Base-by-base conservation (phyloP, 2,329 filamentous ascomycete species). In the Pochonia chlamydosporia region DNA sequence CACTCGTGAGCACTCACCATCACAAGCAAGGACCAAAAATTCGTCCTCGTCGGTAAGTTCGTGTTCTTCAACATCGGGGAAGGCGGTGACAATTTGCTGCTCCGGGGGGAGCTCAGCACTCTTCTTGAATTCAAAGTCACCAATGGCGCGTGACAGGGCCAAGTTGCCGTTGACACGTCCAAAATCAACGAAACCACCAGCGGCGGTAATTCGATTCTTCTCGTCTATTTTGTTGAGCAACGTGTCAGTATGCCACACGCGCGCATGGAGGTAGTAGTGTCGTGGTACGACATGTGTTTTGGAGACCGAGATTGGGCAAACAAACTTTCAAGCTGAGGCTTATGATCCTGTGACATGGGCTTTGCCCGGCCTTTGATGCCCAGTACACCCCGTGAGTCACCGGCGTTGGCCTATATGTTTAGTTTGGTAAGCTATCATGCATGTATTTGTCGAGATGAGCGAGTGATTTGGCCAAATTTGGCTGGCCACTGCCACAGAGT, bases 41-140 rank as follows among this genome's bases (percentile, higher is more conserved):
- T 99, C 93, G 63, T 99, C 93, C 63, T 99, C 91, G 43, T 93
- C 86, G 46, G 82, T 85, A 54, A 97, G 78, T 44, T 96, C 89
- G 66, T 99, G 93, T 51, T 88, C 80, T 46, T 89, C 89, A 39
- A 99, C 90, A 64, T 99, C 93, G 20, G 93, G 93, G 69, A 85
- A 97, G 5, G 93, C 93, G 14, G 93, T 99, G 37, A 99, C 93
- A 56, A 99, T 97, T 70, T 99, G 93, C 65, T 95, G 89, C 73
- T 99, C 93, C n/a, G 93, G 93, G 3, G 92, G 85, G 41, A 99
- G 82, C 63, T 96, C 91, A 58, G 92, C 88, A 67, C 90, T 96
- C 79, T 97, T 97, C 80, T 99, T 99, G 80, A 99, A 99, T 67
- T 99, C 93, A 64, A 99, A 99, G 68, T 99, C 93, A 59, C 93